Evolutionary conservation across 768 basidiomycete species (phyloP).

Genomic region (Leccinum barrowsii): DNA sequence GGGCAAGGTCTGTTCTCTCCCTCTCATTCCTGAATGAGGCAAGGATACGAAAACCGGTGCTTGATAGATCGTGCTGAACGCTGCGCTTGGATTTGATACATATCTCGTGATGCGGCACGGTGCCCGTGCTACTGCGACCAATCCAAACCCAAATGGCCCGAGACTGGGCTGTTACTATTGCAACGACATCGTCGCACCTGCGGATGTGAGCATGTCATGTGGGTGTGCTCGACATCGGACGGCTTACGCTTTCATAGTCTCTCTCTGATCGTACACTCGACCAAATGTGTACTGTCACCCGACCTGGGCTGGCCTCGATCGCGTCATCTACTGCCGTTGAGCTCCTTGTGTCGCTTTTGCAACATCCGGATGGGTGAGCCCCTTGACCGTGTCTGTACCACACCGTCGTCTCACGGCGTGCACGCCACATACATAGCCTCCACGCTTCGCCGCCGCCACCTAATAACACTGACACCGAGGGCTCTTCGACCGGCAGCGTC

Average conservation of each 20-base stretch:
- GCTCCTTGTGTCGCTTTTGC: conserved; percentile 80
- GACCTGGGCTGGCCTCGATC: conserved; percentile 91
- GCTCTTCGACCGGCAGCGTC: conserved; percentile 41
- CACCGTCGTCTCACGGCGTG: background rate
- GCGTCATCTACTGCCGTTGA: conserved; percentile 93
- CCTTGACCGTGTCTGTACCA: background rate
- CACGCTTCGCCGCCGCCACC: conserved; percentile 71
- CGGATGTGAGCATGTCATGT: conserved; percentile 59
- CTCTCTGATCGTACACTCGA: conserved; percentile 90
- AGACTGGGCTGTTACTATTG: conserved; percentile 95
- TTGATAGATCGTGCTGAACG: conserved; percentile 82
- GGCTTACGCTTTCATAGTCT: conserved; percentile 34
- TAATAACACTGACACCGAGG: conserved; percentile 8
- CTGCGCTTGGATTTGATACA: conserved; percentile 92
- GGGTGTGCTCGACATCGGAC: background rate
- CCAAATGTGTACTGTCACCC: conserved; percentile 98
- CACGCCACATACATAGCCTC: conserved; percentile 31
- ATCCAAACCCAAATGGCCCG: conserved; percentile 20
- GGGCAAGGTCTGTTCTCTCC: conserved; percentile 59
- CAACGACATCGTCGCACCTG: conserved; percentile 95
- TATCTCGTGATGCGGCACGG: conserved; percentile 98
- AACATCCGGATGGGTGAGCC: conserved; percentile 82
- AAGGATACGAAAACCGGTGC: background rate
- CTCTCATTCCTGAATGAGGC: background rate
- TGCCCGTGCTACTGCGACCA: conserved; percentile 40